Evolutionary conservation across 495 filamentous ascomycete genomes (phyloP).

Genomic region (Penicillium dipodomyicola): DNA sequence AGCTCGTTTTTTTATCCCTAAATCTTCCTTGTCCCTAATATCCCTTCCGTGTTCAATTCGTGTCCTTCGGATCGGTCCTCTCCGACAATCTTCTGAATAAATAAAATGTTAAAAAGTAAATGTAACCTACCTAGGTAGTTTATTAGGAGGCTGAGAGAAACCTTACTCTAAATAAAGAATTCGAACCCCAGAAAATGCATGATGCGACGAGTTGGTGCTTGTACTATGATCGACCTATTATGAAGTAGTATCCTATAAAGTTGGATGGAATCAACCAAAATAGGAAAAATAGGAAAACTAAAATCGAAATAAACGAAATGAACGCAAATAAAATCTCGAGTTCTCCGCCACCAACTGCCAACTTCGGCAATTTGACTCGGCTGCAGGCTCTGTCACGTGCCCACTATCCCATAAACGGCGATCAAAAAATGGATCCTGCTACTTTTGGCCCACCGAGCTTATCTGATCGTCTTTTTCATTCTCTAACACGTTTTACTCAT

Average conservation of each 20-base stretch:
- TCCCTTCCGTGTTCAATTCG: constrained; percentile 6
- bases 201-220: constrained; percentile 6
- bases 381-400: constrained; percentile 20
- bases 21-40: constrained; percentile 5
- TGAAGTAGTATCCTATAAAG: background rate
- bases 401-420: constrained; percentile 16
- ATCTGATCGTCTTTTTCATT: constrained; percentile 28
- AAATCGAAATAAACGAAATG: background rate
- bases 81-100: constrained; percentile 19
- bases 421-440: background rate
- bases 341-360: constrained; percentile 22
- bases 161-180: background rate
- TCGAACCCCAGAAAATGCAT: background rate
- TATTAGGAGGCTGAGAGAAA: background rate
- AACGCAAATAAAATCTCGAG: background rate
- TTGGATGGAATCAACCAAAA: background rate
- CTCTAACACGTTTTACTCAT: constrained; percentile 29
- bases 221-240: background rate
- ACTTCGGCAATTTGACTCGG: constrained; percentile 11
- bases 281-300: background rate
- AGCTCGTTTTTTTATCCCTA: background rate
- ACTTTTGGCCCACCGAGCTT: constrained; percentile 14
- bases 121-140: background rate
- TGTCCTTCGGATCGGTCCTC: constrained; percentile 28
- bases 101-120: background rate